Conservation (phyloP, 2,329 filamentous ascomycete genomes). For the Aspergillus glaucus region DNA sequence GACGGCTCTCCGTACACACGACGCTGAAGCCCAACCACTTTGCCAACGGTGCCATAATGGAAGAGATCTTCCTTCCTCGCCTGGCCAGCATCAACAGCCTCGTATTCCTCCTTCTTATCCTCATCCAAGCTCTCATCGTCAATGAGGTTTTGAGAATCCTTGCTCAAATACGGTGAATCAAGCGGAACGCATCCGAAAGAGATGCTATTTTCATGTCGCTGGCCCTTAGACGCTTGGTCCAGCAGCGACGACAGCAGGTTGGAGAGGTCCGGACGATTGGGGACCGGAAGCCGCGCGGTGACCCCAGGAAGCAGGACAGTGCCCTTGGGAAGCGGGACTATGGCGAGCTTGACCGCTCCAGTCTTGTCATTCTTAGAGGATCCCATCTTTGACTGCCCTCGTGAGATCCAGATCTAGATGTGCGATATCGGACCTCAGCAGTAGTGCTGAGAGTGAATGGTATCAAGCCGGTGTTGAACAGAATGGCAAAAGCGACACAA, state of each 20-base stretch:
- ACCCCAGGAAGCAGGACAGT: conserved; percentile 80
- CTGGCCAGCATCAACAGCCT: conserved; percentile 52
- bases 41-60: conserved; percentile 72
- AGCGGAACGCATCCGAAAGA: conserved; percentile 84
- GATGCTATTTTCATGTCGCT: conserved; percentile 60
- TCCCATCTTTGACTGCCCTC: conserved; percentile 24
- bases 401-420: neutral
- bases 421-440: neutral
- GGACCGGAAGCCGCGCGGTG: conserved; percentile 75
- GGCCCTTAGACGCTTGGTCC: conserved; percentile 61
- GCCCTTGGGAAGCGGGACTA: conserved; percentile 76
- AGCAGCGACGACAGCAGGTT: conserved; percentile 82
- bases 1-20: conserved; percentile 69
- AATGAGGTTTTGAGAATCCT: conserved; percentile 69
- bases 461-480: neutral
- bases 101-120: conserved; percentile 37
- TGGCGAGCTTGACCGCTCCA: conserved; percentile 51
- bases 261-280: conserved; percentile 78
- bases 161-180: conserved; percentile 65
- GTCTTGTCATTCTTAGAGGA: conserved; percentile 22
- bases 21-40: conserved; percentile 71
- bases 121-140: conserved; percentile 54
- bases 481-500: neutral
- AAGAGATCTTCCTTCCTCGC: conserved; percentile 69
- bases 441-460: neutral